Base-by-base conservation (phyloP, 257 asterid genomes). In the Nicotiana benthamiana region DNA sequence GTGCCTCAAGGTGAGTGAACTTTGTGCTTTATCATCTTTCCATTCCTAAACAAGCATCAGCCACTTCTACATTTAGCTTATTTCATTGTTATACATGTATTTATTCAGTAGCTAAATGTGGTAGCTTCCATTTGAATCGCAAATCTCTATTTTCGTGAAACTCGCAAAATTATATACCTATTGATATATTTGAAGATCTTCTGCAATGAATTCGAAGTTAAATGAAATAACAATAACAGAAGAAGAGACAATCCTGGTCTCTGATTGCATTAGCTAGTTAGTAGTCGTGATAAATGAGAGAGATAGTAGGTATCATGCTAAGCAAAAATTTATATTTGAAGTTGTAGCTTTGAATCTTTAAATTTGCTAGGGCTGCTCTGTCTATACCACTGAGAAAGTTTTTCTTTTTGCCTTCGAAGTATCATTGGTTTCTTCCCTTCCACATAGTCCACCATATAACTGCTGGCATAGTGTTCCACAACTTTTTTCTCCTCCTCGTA, bases 1-100 rank as follows among this genome's bases (percentile, higher is more conserved):
- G 80, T 88, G 82, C 79, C 94, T 86, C 79, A 96, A 96, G 97
- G 99, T 95, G 89, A 84, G 90, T 65, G 75, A 83, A 62, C 82
- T 80, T 82, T 48, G 11, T 83, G 79, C 83, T 81, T 83, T 62
- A 28, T 70, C 43, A 74, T 48, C 61, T 48, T 74, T n/a, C 77
- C 61, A 6, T 9, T 74, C 26, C 27, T 26, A 22, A 70, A 22
- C 59, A 43, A 22, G 56, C 77, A 48, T 22, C 79, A 15, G 48
- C 15, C 60, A 74, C 79, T 74, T 74, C 48, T 74, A 74, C 24
- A 48, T 46, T 74, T 28, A 74, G 57, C 61, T 74, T 72, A 72
- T 46, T 46, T 56, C 60, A 3, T 11, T 4, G 26, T 3, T 43
- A 22, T 72, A 72, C 22, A 6, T 48, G 28, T 6, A 70, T 43